A percentile compares a stretch with the other conserved stretches of the same genome.
phyloP scores from a whole-genome alignment of 306 rosid genomes.

The Boehmeria nivea region DNA sequence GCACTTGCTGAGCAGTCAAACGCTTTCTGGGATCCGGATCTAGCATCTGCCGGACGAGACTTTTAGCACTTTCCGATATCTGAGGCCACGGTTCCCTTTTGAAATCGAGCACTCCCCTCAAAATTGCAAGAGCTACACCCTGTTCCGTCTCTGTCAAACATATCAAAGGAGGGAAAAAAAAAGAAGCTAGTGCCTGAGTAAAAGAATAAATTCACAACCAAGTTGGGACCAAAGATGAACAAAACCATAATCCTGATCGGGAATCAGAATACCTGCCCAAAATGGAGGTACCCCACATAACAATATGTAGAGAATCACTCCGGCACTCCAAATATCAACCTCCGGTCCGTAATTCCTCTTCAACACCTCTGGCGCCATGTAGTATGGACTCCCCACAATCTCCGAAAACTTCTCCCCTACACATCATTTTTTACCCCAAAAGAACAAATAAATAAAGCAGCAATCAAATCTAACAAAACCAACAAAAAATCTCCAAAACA shows the following conservation, averaged over 20 bases:
- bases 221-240: neutral
- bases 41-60: slow-evolving; percentile 92
- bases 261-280: slow-evolving; percentile 68
- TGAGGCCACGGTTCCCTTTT: slow-evolving; percentile 99
- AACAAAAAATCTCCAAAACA: neutral
- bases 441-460: neutral
- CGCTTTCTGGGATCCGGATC: slow-evolving; percentile 84
- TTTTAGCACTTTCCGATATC: slow-evolving; percentile 89
- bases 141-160: slow-evolving; percentile 65
- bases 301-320: slow-evolving; percentile 77
- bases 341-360: slow-evolving; percentile 77
- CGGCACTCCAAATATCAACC: slow-evolving; percentile 86
- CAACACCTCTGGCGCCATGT: slow-evolving; percentile 92
- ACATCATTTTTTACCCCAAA: slow-evolving; percentile 2
- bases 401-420: slow-evolving; percentile 68
- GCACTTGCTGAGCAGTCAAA: slow-evolving; percentile 91
- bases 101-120: slow-evolving; percentile 93
- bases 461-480: slow-evolving; percentile 5
- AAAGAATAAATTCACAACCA: neutral
- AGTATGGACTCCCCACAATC: slow-evolving; percentile 91
- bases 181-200: neutral
- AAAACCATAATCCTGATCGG: neutral
- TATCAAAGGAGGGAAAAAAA: slow-evolving; percentile 8
- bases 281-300: slow-evolving; percentile 90
- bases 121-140: slow-evolving; percentile 94